Evolutionary conservation across 371 early-diverging fungal genomes (phyloP).

Genomic region (Mucor racemosus): DNA sequence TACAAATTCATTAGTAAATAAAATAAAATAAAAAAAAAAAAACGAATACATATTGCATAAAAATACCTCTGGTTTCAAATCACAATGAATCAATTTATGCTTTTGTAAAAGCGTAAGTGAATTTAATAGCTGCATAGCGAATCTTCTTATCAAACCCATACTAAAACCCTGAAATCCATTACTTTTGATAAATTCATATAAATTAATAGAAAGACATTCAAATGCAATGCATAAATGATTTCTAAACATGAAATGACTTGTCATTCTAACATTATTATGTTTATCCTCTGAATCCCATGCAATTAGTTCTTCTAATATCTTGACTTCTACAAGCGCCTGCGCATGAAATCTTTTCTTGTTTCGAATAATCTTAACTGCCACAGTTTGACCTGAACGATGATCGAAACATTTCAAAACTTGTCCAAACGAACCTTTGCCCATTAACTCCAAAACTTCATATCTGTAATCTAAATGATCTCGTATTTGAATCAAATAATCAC

Average conservation of each 20-base stretch:
- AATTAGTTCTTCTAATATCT: slow-evolving; percentile 71
- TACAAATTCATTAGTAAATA: slow-evolving; percentile 6
- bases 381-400: slow-evolving; percentile 71
- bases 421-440: slow-evolving; percentile 94
- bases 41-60: background rate
- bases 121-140: slow-evolving; percentile 78
- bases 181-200: slow-evolving; percentile 90
- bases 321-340: slow-evolving; percentile 88
- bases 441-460: slow-evolving; percentile 77
- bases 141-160: slow-evolving; percentile 66
- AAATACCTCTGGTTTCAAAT: slow-evolving; percentile 85
- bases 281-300: slow-evolving; percentile 68
- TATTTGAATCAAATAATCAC: slow-evolving; percentile 76
- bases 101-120: slow-evolving; percentile 68
- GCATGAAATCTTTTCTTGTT: slow-evolving; percentile 88
- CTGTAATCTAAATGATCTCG: slow-evolving; percentile 84
- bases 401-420: slow-evolving; percentile 87
- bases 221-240: slow-evolving; percentile 90
- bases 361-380: slow-evolving; percentile 92
- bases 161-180: slow-evolving; percentile 82
- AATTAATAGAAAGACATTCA: slow-evolving; percentile 86
- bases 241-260: slow-evolving; percentile 83
- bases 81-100: slow-evolving; percentile 85
- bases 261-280: slow-evolving; percentile 77
- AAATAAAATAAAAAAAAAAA: too few species aligned